Evolutionary conservation across 208 protist genomes (phyloP), one percentile per base, ranked within the genome.

Genomic region (Zelonia costaricensis): DNA sequence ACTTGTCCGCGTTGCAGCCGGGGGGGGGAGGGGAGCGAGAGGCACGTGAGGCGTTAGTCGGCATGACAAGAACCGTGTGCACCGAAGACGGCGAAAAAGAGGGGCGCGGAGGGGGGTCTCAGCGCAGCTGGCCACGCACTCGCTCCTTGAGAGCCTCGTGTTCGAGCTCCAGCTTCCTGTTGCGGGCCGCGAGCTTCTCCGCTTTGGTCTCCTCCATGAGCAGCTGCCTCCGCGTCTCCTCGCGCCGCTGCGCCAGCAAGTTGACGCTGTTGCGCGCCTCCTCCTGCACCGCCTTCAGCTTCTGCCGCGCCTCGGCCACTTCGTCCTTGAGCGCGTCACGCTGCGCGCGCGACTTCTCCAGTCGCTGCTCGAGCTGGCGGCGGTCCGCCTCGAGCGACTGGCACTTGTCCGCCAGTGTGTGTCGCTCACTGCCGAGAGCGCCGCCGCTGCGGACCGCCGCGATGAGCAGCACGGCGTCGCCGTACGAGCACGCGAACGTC

Each of bases 181-280:
- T 85, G 12, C 77, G 74, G 44, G 90, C 62, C 49, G 84, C 76
- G 27, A 93, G 59, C 56, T 89, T 92, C 51, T 93, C 69, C 4
- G 76, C 76, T 8, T 83, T 61, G 27, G 74, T 77, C 61, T 96
- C 86, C 60, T 93, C 86, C 48, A 85, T 44, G n/a, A 93, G 61
- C 33, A 96, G 72, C 46, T 93, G 90, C 45, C 82, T 84, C 2
- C 86, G 71, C 49, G 84, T 69, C 71, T 96, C 82, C 62, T 96
- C 90, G 0, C 74, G 47, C 10, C 71, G 54, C 63, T 93, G 79
- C 5, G 84, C 81, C 10, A 92, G 56, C n/a, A 85, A 27, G 36
- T 55, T 42, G 7, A 74, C 59, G n/a, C 69, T 78, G n/a, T 60
- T 68, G n/a, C 63, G 55, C 38, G 78, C 60, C 38, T 89, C 69